A percentile compares a stretch with the other conserved stretches of the same genome.
phyloP scores from a whole-genome alignment of 495 filamentous ascomycete genomes.

The Podospora appendiculata region DNA sequence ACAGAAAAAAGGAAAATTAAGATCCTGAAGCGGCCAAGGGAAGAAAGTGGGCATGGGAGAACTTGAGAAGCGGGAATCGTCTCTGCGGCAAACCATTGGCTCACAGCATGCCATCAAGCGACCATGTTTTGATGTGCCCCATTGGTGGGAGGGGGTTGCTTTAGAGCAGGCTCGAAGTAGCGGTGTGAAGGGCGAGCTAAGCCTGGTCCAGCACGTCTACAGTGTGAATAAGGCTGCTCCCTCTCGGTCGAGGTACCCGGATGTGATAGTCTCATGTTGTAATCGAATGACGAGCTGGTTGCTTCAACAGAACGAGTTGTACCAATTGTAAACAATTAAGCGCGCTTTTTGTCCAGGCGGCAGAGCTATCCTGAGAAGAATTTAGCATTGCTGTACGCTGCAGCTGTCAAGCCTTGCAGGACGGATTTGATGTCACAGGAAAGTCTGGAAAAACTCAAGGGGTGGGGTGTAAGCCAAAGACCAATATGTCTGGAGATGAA shows the following conservation, averaged over 20 bases:
- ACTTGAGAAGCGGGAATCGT: not conserved
- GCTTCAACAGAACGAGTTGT: not conserved
- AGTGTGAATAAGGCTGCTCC: conserved; percentile 11
- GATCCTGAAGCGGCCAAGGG: too few species aligned
- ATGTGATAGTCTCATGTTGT: not conserved
- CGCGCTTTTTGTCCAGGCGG: not conserved
- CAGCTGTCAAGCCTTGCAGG: not conserved
- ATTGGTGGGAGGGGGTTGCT: conserved; percentile 16
- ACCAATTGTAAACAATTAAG: not conserved
- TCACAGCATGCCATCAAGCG: not conserved
- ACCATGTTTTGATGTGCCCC: not conserved
- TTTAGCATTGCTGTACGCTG: conserved; percentile 8
- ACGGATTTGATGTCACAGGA: not conserved
- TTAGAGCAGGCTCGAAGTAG: conserved; percentile 22
- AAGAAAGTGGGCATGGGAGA: not conserved
- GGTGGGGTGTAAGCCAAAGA: conserved; percentile 1
- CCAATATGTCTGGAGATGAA: conserved; percentile 6
- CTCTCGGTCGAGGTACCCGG: conserved; percentile 19
- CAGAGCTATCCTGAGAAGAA: not conserved
- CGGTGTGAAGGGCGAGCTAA: conserved; percentile 20
- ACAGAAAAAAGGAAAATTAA: not conserved
- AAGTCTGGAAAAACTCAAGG: conserved; percentile 7
- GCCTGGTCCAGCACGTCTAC: conserved; percentile 9
- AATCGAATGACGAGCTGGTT: not conserved
- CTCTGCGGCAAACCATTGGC: conserved; percentile 13